Evolutionary conservation across 2,329 filamentous ascomycete species (phyloP), one percentile per base, ranked within the genome.

Genomic region (Neopestalotiopsis clavispora): DNA sequence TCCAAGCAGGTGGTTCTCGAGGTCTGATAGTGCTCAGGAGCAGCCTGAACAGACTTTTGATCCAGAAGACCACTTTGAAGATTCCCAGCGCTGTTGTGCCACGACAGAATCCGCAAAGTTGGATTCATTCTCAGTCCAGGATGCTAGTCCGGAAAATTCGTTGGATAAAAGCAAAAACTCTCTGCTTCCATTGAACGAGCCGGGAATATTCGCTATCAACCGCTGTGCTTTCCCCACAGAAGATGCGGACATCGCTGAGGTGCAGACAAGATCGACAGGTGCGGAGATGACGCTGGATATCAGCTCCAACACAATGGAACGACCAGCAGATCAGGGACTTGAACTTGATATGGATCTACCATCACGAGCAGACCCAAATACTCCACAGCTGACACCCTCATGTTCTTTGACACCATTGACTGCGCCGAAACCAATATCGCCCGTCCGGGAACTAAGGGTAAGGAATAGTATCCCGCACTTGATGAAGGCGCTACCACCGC

Each of bases 401-500:
- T 78, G 77, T 67, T 78, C 76, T 32, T 73, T 72, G 12, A 75
- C 77, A 38, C 74, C 78, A 13, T 81, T 85, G 45, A 71, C 85
- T 42, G 82, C 82, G 4, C 85, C 85, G n/a, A 80, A 83, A 60
- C 84, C 84, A 14, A 82, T 86, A 3, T 87, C 84, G 17, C 83
- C 84, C 42, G 78, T 77, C 42, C 79, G 80, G 34, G 79, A 83
- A 70, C 78, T 86, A 20, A 83, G 79, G 65, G 77, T 84, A 52
- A 85, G 84, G 68, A 85, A 83, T 70, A 86, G 84, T 70, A 84
- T 85, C 65, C 84, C 85, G 6, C 81, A 82, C 56, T 76, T 87
- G 14, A 87, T 87, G 84, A 87, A 88, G 73, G 81, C 83, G 28
- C 72, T 87, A 57, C 86, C 86, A 14, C 78, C 83, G 14, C 71